phyloP scores from a whole-genome alignment of 345 rosid genomes.

The Streptanthus diversifolius region DNA sequence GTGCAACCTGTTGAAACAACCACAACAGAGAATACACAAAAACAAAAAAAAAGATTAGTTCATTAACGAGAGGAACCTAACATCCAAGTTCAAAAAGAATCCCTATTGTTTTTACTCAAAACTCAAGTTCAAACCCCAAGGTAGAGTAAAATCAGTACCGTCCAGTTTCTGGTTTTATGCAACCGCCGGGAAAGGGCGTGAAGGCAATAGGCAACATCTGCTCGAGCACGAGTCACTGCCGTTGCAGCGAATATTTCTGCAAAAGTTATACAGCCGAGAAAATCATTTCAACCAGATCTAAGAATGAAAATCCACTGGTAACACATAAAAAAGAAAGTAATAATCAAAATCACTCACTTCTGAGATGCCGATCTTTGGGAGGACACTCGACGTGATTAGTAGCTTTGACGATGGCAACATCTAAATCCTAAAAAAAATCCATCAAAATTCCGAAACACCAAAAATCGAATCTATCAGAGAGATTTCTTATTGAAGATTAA shows the following conservation, averaged over 20 bases:
- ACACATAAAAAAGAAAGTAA: not conserved
- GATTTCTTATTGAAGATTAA: not conserved
- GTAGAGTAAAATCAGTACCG: slow-evolving; percentile 24
- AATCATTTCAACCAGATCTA: slow-evolving; percentile 21
- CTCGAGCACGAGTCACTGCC: slow-evolving; percentile 73
- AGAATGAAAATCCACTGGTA: slow-evolving; percentile 8
- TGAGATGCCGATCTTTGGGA: slow-evolving; percentile 90
- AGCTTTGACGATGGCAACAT: slow-evolving; percentile 95
- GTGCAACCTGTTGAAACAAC: slow-evolving; percentile 61
- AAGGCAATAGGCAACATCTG: slow-evolving; percentile 89
- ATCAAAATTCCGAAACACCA: slow-evolving; percentile 8
- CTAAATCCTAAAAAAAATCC: slow-evolving; percentile 63
- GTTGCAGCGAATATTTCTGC: slow-evolving; percentile 76
- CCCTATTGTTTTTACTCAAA: not conserved
- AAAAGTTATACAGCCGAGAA: not conserved
- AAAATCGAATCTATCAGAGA: slow-evolving; percentile 22
- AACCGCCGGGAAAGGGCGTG: slow-evolving; percentile 77
- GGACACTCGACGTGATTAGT: slow-evolving; percentile 98
- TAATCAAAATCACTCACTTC: slow-evolving; percentile 50
- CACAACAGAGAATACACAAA: not conserved
- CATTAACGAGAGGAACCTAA: too few relatives aligned
- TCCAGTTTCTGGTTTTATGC: slow-evolving; percentile 88
- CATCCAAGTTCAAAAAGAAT: too few relatives aligned
- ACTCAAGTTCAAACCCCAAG: not conserved
- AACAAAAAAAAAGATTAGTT: not conserved